Conservation (phyloP, 2,329 filamentous ascomycete genomes). For the Diaporthe helianthi region DNA sequence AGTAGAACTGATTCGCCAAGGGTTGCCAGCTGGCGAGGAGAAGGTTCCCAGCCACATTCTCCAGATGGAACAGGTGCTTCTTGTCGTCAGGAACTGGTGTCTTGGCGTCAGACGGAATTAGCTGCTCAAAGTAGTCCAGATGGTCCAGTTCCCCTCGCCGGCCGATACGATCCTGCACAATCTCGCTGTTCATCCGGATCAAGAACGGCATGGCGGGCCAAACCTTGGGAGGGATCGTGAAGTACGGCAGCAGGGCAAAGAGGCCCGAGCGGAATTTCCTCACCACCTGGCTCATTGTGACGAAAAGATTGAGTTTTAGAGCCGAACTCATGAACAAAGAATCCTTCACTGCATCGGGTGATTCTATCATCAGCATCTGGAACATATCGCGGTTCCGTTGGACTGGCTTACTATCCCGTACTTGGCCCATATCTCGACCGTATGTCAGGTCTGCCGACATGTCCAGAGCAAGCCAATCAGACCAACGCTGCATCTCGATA, state of each 20-base stretch:
- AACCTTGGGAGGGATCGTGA: conserved; percentile 27
- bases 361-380: not conserved
- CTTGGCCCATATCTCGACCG: conserved; percentile 21
- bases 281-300: conserved; percentile 25
- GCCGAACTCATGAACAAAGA: conserved; percentile 12
- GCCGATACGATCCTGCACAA: not conserved
- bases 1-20: not conserved
- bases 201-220: conserved; percentile 12
- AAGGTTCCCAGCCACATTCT: conserved; percentile 29
- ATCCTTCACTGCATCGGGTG: conserved; percentile 2
- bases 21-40: conserved; percentile 10
- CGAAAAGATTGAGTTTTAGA: conserved; percentile 26
- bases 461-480: conserved; percentile 35
- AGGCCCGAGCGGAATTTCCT: conserved; percentile 25
- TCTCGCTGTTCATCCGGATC: conserved; percentile 9
- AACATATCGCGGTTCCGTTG: not conserved
- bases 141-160: conserved; percentile 15
- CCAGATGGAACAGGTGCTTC: conserved; percentile 30
- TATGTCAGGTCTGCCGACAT: conserved; percentile 33
- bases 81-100: not conserved
- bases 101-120: not conserved
- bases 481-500: conserved; percentile 29
- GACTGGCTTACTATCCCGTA: conserved; percentile 28
- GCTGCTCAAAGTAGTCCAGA: conserved; percentile 32
- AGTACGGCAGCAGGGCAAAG: conserved; percentile 24